phyloP scores from a whole-genome alignment of 164 flowering plant genomes.

The Litsea cubeba region DNA sequence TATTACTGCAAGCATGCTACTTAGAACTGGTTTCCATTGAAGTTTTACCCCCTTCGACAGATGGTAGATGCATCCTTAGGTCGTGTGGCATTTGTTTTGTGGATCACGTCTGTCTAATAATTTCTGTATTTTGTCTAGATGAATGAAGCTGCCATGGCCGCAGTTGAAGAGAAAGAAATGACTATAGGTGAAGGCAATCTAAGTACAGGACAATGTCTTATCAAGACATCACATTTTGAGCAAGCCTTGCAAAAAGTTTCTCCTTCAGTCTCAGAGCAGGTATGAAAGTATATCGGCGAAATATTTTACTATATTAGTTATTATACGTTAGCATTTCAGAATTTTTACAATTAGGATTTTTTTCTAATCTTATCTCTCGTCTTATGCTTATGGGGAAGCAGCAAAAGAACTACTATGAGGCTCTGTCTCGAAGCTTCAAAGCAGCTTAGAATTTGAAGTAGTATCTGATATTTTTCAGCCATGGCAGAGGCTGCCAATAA shows the following conservation, averaged over 20 bases:
- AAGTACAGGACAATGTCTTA: slow-evolving; percentile 27
- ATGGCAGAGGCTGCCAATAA: neutral
- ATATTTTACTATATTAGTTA: too few relatives aligned
- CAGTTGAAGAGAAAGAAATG: slow-evolving; percentile 46
- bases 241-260: slow-evolving; percentile 43
- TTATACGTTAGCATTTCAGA: neutral
- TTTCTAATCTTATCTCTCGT: neutral
- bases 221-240: slow-evolving; percentile 61
- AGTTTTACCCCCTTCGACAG: neutral
- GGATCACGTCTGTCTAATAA: neutral
- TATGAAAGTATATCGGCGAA: slow-evolving; percentile 11
- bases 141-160: slow-evolving; percentile 72
- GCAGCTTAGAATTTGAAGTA: slow-evolving; percentile 16
- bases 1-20: neutral
- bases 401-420: slow-evolving; percentile 36
- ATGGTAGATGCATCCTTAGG: neutral
- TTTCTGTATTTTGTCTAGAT: slow-evolving; percentile 31
- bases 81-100: neutral
- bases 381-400: slow-evolving; percentile 15
- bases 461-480: neutral
- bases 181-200: slow-evolving; percentile 7
- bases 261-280: slow-evolving; percentile 73
- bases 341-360: neutral
- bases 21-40: neutral
- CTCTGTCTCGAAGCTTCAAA: slow-evolving; percentile 28